Conservation (phyloP, 495 filamentous ascomycete species). For the Aspergillus kassunensis region DNA sequence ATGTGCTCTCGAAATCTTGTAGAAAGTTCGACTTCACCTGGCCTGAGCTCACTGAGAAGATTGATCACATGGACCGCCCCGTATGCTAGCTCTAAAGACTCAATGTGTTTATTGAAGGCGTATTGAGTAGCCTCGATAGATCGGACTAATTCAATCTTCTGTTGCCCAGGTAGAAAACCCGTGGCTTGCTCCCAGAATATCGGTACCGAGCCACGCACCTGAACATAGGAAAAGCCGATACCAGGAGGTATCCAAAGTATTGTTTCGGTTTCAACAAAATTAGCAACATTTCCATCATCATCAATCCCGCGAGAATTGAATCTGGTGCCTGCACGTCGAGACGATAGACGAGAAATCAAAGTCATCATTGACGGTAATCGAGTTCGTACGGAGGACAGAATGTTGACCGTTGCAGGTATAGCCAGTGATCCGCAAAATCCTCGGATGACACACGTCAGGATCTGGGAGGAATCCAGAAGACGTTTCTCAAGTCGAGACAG, state of each 20-base stretch:
- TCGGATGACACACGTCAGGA: conserved; percentile 89
- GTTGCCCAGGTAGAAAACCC: conserved; percentile 84
- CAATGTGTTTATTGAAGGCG: conserved; percentile 93
- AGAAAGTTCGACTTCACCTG: conserved; percentile 77
- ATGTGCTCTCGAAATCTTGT: conserved; percentile 74
- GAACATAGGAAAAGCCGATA: conserved; percentile 87
- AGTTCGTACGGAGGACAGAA: conserved; percentile 42
- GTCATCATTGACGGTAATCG: conserved; percentile 82
- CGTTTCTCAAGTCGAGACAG: conserved; percentile 67
- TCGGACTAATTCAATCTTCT: conserved; percentile 88
- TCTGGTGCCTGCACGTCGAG: conserved; percentile 84
- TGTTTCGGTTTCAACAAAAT: conserved; percentile 74
- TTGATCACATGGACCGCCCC: conserved; percentile 90
- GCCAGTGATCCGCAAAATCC: conserved; percentile 84
- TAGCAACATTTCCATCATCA: conserved; percentile 94
- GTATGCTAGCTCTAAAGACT: conserved; percentile 74
- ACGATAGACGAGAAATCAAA: conserved; percentile 87
- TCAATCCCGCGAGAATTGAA: conserved; percentile 97
- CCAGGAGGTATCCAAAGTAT: conserved; percentile 66
- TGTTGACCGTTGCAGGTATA: conserved; percentile 63
- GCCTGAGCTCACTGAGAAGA: conserved; percentile 80
- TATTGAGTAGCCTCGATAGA: conserved; percentile 89
- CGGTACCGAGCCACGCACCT: conserved; percentile 87
- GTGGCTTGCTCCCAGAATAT: conserved; percentile 96
- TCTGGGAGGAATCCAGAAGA: conserved; percentile 75